Conservation (phyloP, 495 filamentous ascomycete species). For the Talaromyces liani region DNA sequence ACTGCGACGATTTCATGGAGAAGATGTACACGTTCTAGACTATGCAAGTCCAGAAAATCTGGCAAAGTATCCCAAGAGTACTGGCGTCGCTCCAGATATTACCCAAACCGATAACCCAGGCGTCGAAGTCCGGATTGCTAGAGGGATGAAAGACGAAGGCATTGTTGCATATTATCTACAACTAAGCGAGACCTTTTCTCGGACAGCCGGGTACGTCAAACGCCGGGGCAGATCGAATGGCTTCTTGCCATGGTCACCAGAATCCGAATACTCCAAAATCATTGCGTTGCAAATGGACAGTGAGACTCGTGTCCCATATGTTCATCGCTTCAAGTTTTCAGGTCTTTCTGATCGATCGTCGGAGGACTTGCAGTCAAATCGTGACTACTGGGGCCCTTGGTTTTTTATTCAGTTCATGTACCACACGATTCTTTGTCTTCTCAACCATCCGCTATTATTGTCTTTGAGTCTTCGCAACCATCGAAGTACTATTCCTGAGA, state of each 20-base stretch:
- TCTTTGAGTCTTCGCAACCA: conserved; percentile 39
- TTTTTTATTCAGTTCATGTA: conserved; percentile 42
- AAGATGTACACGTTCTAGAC: conserved; percentile 33
- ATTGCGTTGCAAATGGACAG: conserved; percentile 41
- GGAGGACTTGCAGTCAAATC: conserved; percentile 31
- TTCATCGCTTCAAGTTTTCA: conserved; percentile 37
- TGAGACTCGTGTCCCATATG: conserved; percentile 39
- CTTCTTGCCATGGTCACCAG: conserved; percentile 41
- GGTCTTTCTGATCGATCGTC: conserved; percentile 31
- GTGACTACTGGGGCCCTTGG: conserved; percentile 43
- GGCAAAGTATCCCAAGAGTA: conserved; percentile 4
- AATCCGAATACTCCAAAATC: conserved; percentile 42
- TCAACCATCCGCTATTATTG: conserved; percentile 40
- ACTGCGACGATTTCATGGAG: conserved; percentile 37
- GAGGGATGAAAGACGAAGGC: conserved; percentile 29
- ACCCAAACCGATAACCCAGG: not conserved
- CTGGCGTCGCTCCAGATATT: not conserved
- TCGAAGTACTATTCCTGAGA: conserved; percentile 39
- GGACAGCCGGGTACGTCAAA: conserved; percentile 36
- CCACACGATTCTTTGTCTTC: conserved; percentile 40
- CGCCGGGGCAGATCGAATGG: conserved; percentile 35
- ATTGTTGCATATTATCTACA: conserved; percentile 42
- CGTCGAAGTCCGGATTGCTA: conserved; percentile 1
- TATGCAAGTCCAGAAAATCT: conserved; percentile 13
- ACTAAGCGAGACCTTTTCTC: conserved; percentile 37